Evolutionary conservation across 805 yeast genomes (phyloP), one percentile per base, ranked within the genome.

Genomic region (Ascoidea rubescens): DNA sequence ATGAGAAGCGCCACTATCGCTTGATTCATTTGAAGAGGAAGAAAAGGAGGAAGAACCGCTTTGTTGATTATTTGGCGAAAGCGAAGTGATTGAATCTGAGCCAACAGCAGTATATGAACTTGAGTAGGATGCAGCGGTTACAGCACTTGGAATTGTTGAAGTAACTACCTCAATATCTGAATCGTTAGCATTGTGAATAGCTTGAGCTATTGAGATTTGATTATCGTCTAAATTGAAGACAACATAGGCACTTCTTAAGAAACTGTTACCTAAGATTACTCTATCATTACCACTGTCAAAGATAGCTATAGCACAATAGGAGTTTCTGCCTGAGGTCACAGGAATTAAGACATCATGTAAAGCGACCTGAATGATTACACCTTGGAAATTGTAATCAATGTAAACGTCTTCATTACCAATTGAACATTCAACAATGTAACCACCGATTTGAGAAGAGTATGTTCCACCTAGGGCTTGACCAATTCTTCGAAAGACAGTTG

Each of bases 341-440:
- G 17, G 30, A 50, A 42, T 54, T 43, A 70, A 55, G 55, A 67
- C 65, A 57, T 67, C 61, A 3, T 55, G 44, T 16, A 78, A 60
- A 32, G 87, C 83, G 5, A 76, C 78, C 14, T 68, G 61, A 53
- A 84, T 77, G 7, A 63, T 59, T n/a, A 71, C 62, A 5, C 87
- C 89, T 54, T 79, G 78, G 65, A 84, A 80, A 57, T 75, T 67
- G 57, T 78, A 78, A 45, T 68, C 67, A 7, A 78, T 55, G 56
- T 63, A 57, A 2, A 65, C 64, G 51, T 65, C 58, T 48, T 64
- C 61, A n/a, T 55, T 54, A 8, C 54, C 55, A 5, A 60, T 57
- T 55, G 63, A 58, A 62, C 89, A 84, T 5, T 62, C 62, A 56
- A 76, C 60, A 5, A 67, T 33, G 60, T 79, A 83, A 48, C 71